Conservation (phyloP, 371 early-diverging fungal genomes). For the Mucor velutinosus region DNA sequence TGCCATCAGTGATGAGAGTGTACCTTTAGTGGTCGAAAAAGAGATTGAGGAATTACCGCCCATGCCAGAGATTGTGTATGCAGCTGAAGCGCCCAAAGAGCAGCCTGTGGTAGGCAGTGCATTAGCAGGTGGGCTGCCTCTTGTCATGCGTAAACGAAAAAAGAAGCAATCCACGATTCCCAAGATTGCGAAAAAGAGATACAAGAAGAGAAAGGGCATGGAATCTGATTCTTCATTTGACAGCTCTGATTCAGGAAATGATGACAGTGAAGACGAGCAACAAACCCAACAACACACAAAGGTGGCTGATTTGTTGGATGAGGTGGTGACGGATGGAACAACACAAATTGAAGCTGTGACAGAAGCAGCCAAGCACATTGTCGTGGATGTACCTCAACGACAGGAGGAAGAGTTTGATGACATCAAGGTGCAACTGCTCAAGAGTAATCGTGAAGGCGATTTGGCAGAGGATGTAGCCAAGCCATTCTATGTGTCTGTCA, state of each 20-base stretch:
- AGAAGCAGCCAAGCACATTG: conserved; percentile 44
- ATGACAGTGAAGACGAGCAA: conserved; percentile 38
- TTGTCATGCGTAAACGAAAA: conserved; percentile 47
- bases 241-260: conserved; percentile 69
- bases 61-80: conserved; percentile 11
- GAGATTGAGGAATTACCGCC: conserved; percentile 32
- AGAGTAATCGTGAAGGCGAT: conserved; percentile 47
- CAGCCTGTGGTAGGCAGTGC: conserved; percentile 48
- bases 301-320: conserved; percentile 43
- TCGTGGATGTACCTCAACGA: conserved; percentile 21
- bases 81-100: conserved; percentile 2
- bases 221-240: conserved; percentile 67
- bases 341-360: conserved; percentile 47
- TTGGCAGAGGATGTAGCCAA: conserved; percentile 40
- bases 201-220: conserved; percentile 50
- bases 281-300: conserved; percentile 35
- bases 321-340: conserved; percentile 34
- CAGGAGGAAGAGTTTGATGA: conserved; percentile 46
- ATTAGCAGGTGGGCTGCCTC: conserved; percentile 38
- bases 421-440: conserved; percentile 38
- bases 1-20: conserved; percentile 52
- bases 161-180: conserved; percentile 58
- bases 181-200: conserved; percentile 40
- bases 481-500: conserved; percentile 81
- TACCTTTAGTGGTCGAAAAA: conserved; percentile 52